A percentile compares a stretch with the other conserved stretches of the same genome.
Evolutionary conservation across 768 basidiomycete species (phyloP).

Genomic region (Lactifluus pinguis): DNA sequence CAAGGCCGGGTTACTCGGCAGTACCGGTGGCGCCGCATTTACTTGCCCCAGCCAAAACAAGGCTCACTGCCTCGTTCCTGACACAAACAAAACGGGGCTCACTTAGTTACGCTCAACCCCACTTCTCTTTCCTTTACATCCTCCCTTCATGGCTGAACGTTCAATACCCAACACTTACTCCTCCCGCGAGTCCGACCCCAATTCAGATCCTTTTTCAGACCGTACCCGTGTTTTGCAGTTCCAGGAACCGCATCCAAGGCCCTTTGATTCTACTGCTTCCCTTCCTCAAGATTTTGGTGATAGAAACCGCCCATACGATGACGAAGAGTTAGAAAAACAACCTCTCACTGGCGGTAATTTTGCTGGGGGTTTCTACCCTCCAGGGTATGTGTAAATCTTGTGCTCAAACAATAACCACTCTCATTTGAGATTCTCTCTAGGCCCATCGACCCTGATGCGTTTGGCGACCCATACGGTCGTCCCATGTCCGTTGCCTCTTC

Average conservation of each 20-base stretch:
- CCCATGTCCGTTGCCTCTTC: conserved; percentile 33
- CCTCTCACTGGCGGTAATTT: conserved; percentile 59
- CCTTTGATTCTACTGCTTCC: conserved; percentile 50
- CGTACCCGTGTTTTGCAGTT: conserved; percentile 53
- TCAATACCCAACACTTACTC: conserved; percentile 24
- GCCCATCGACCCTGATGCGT: conserved; percentile 45
- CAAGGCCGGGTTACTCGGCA: too few relatives aligned
- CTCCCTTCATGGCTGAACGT: conserved; percentile 23
- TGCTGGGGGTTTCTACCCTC: conserved; percentile 64
- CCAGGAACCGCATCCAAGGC: conserved; percentile 45
- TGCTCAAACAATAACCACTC: neutral
- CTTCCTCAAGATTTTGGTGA: conserved; percentile 44
- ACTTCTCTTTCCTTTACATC: neutral
- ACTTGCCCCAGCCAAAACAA: neutral
- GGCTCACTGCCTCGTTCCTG: conserved; percentile 19
- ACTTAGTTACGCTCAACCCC: neutral
- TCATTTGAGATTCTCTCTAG: conserved; percentile 13
- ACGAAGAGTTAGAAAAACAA: conserved; percentile 71
- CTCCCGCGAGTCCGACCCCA: conserved; percentile 32
- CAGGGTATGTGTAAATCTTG: conserved; percentile 41
- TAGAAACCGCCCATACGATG: conserved; percentile 36
- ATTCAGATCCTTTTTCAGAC: conserved; percentile 68
- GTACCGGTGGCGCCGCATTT: too few relatives aligned
- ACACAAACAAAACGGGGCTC: conserved; percentile 14
- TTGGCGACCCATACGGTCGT: conserved; percentile 59